Conservation (phyloP, 1,139 yeast genomes). For the Geotrichum restrictum region DNA sequence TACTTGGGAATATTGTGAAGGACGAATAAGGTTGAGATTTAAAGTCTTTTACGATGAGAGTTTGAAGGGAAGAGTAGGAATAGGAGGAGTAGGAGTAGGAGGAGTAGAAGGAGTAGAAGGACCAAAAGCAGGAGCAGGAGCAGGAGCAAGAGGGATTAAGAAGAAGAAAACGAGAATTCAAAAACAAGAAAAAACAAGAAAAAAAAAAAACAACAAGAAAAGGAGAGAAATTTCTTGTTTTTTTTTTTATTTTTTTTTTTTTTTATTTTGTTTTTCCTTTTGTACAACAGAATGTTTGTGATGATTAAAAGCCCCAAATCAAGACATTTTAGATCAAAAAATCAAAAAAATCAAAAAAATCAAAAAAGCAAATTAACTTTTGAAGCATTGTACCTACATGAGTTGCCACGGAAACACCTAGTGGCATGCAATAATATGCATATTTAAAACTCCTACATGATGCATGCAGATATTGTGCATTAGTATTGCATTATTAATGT, state of each 20-base stretch:
- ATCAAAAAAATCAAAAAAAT: not conserved
- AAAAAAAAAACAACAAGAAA: not conserved
- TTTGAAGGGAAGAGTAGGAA: too few species aligned
- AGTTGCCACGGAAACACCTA: not conserved
- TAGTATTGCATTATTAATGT: too few species aligned
- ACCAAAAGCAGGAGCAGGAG: not conserved
- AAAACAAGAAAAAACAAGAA: not conserved
- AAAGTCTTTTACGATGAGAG: too few species aligned
- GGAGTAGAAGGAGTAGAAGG: not conserved
- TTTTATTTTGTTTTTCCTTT: not conserved
- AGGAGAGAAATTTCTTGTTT: not conserved
- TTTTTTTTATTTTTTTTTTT: not conserved
- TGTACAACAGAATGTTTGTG: not conserved
- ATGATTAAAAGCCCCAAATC: not conserved
- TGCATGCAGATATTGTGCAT: too few species aligned
- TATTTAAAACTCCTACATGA: too few species aligned
- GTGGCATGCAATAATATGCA: not conserved
- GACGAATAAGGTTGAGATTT: too few species aligned
- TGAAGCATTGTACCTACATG: conserved; percentile 3
- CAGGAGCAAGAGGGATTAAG: not conserved
- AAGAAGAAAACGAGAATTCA: not conserved
- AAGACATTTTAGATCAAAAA: not conserved
- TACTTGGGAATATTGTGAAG: too few species aligned
- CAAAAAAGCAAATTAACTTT: too few species aligned
- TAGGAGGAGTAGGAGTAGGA: not conserved